Conservation (phyloP, 176 grass and related monocot species). For the Avena atlantica region DNA sequence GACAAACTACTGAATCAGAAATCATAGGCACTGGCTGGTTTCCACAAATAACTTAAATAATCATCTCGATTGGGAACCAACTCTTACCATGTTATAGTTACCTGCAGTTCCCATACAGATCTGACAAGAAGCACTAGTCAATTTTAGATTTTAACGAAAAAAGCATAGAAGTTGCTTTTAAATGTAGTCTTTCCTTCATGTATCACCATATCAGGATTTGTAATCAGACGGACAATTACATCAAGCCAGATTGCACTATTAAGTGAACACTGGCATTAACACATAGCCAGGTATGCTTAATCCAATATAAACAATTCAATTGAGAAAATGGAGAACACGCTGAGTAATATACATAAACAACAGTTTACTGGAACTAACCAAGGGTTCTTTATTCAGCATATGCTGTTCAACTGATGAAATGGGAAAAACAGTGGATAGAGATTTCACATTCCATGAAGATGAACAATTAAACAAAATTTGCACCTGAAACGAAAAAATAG, state of each 20-base stretch:
- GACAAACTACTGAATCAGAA: background rate
- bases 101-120: background rate
- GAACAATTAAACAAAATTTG: conserved; percentile 25
- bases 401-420: conserved; percentile 7
- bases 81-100: conserved; percentile 2
- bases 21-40: background rate
- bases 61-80: background rate
- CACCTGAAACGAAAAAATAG: conserved; percentile 11
- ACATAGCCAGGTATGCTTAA: background rate
- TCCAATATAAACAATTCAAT: conserved; percentile 25
- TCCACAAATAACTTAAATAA: background rate
- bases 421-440: background rate
- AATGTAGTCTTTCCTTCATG: background rate
- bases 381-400: background rate
- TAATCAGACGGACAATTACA: background rate
- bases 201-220: background rate
- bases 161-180: background rate
- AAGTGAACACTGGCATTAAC: conserved; percentile 10
- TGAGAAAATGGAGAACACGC: background rate
- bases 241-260: background rate
- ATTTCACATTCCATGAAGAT: background rate
- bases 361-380: background rate
- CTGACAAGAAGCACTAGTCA: conserved; percentile 12
- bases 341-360: background rate
- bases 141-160: background rate